These are phyloP conservation scores for Cryoendolithus antarcticus DNA, from an alignment of 2,329 filamentous ascomycete species.

Conservation along the genomic window DNA sequence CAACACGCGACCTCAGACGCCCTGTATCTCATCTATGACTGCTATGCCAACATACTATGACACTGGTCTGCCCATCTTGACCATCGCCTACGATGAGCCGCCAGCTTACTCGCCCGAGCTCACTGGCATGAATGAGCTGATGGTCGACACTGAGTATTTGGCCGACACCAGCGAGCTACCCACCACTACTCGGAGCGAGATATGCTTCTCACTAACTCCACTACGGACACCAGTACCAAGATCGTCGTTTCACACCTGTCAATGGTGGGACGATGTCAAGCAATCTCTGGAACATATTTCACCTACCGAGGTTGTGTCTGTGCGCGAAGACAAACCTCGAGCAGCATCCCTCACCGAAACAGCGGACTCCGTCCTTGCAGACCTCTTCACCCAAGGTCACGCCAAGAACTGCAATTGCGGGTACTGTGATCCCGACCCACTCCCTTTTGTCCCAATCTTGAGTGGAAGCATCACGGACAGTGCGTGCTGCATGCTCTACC, in stretches of 20 bases:
- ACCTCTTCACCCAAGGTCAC: constrained; percentile 18
- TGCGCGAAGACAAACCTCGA: constrained; percentile 2
- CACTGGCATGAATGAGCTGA: constrained; percentile 12
- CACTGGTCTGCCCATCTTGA: constrained; percentile 8
- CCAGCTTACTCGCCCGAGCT: no score
- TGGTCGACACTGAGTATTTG: constrained; percentile 8
- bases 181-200: background rate
- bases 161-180: background rate
- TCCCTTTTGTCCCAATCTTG: no score
- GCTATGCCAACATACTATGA: constrained; percentile 3
- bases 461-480: no score
- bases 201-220: background rate
- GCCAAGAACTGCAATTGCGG: constrained; percentile 18
- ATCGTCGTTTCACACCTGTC: background rate
- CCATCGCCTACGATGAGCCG: constrained; percentile 1
- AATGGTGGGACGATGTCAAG: background rate
- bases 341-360: constrained; percentile 3
- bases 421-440: no score
- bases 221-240: background rate
- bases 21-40: constrained; percentile 1
- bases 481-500: no score
- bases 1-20: constrained; percentile 7
- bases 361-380: constrained; percentile 1
- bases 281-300: constrained; percentile 2
- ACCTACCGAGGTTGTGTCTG: constrained; percentile 5